Evolutionary conservation across 2,329 filamentous ascomycete species (phyloP).

Genomic region (Leptographium lundbergii): DNA sequence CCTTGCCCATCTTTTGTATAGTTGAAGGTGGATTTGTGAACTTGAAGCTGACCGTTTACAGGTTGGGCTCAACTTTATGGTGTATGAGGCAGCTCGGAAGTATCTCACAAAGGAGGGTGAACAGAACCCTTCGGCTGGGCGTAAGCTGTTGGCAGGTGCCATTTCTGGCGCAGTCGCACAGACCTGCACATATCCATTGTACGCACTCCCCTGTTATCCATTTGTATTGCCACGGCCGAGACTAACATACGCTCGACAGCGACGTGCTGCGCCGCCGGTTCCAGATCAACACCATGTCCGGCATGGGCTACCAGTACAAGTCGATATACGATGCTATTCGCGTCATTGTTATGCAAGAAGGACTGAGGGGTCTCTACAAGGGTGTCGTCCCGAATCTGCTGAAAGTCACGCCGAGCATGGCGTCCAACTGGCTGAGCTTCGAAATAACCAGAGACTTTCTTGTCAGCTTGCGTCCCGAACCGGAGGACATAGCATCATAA

Average conservation of each 20-base stretch:
- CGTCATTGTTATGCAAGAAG: slow-evolving; percentile 74
- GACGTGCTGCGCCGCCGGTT: slow-evolving; percentile 89
- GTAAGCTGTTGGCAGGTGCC: slow-evolving; percentile 81
- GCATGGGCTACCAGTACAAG: slow-evolving; percentile 94
- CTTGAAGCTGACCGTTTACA: slow-evolving; percentile 19
- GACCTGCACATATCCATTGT: slow-evolving; percentile 98
- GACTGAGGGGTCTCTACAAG: slow-evolving; percentile 79
- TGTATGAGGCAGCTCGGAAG: slow-evolving; percentile 78
- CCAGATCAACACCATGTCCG: slow-evolving; percentile 98
- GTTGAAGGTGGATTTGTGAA: not conserved
- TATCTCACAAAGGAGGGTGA: slow-evolving; percentile 81
- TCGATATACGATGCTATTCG: slow-evolving; percentile 71
- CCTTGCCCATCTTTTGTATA: not conserved
- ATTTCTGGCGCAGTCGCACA: slow-evolving; percentile 94
- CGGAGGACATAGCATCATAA: slow-evolving; percentile 13
- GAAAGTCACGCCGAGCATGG: slow-evolving; percentile 97
- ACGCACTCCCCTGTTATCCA: slow-evolving; percentile 26
- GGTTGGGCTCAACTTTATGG: slow-evolving; percentile 98
- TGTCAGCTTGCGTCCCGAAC: slow-evolving; percentile 42
- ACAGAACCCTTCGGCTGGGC: slow-evolving; percentile 61
- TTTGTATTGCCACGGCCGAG: not conserved
- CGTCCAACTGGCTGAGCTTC: slow-evolving; percentile 95
- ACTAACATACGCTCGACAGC: slow-evolving; percentile 28
- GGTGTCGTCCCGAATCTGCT: slow-evolving; percentile 90
- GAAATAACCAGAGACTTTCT: slow-evolving; percentile 86